phyloP scores from a whole-genome alignment of 306 rosid genomes.

The Pachyrhizus erosus region DNA sequence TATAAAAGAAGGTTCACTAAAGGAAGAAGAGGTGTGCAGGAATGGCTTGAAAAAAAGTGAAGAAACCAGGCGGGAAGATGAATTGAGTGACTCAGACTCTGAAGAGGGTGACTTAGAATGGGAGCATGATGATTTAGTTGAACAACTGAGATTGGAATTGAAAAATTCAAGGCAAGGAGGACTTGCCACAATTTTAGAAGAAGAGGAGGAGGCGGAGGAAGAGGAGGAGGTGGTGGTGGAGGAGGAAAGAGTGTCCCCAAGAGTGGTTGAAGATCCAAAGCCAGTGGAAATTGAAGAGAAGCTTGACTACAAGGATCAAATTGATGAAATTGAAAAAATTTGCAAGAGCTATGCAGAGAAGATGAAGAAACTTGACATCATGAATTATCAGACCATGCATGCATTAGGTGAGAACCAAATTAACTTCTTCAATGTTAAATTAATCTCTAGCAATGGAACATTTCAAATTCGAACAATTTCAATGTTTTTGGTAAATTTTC shows the following conservation, averaged over 20 bases:
- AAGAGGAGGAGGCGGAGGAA: constrained; percentile 49
- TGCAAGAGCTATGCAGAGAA: constrained; percentile 69
- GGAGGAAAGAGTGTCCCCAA: constrained; percentile 48
- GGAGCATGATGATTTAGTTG: constrained; percentile 80
- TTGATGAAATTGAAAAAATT: constrained; percentile 68
- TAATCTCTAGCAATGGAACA: constrained; percentile 8
- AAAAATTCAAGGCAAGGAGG: constrained; percentile 76
- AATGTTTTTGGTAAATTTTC: constrained; percentile 14
- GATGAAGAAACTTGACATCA: constrained; percentile 79
- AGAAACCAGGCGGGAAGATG: constrained; percentile 42
- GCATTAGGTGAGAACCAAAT: constrained; percentile 66
- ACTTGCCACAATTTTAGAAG: constrained; percentile 81
- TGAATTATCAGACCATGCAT: constrained; percentile 91
- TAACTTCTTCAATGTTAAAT: constrained; percentile 19
- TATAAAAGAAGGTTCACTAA: constrained; percentile 13
- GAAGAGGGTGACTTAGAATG: constrained; percentile 57
- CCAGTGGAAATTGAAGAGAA: constrained; percentile 66
- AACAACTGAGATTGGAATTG: constrained; percentile 74
- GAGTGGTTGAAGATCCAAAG: constrained; percentile 46
- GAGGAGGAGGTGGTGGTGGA: constrained; percentile 47
- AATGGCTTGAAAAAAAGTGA: constrained; percentile 33
- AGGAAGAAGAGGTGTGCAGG: constrained; percentile 14
- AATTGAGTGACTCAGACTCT: constrained; percentile 27
- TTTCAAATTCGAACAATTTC: constrained; percentile 16
- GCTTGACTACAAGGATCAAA: constrained; percentile 59